Evolutionary conservation across 169 alveolate species (phyloP), one percentile per base, ranked within the genome.

Genomic region (Cryptosporidium ryanae): DNA sequence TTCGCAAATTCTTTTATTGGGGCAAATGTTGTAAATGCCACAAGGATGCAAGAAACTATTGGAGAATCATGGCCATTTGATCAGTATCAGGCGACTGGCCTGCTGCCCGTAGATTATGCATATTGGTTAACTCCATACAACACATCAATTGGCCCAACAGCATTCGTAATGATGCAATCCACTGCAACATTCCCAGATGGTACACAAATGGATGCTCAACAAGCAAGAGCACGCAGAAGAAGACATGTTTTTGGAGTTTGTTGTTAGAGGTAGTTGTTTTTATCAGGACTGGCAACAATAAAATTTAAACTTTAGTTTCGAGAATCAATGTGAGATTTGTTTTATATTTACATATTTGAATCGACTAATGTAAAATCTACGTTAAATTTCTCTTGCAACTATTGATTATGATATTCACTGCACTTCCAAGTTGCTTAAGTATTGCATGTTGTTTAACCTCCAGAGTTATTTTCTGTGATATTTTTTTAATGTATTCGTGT

Each of bases 41-140:
- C 87, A 13, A 55, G 87, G 25, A 76, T 76, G 87, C 87, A 76
- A 17, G 87, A 76, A 31, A 76, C 87, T 0, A 76, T 76, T 59
- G 87, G 87, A 3, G 87, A 76, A 31, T 76, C 91, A 7, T 83
- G 91, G 91, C 91, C 91, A 8, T 83, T 83, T 50, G 91, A 83
- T 32, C 81, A 67, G 23, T 83, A 83, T 31, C 91, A 83, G 27
- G 89, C 91, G 21, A 83, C 90, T 4, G 82, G 82, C 12, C 61
- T 83, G 29, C 48, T 68, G 13, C 91, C 91, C 6, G 91, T 83
- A 12, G 91, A 83, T 71, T 83, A 83, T 71, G 82, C 82, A 13
- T 83, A 83, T 71, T 83, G 89, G 90, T 38, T 63, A n/a, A 64
- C 84, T 17, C 84, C 82, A 12, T 64, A 67, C 43, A 64, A 83